Evolutionary conservation across 108 stramenopile species (phyloP), one percentile per base, ranked within the genome.

Genomic region (Fistulifera solaris): DNA sequence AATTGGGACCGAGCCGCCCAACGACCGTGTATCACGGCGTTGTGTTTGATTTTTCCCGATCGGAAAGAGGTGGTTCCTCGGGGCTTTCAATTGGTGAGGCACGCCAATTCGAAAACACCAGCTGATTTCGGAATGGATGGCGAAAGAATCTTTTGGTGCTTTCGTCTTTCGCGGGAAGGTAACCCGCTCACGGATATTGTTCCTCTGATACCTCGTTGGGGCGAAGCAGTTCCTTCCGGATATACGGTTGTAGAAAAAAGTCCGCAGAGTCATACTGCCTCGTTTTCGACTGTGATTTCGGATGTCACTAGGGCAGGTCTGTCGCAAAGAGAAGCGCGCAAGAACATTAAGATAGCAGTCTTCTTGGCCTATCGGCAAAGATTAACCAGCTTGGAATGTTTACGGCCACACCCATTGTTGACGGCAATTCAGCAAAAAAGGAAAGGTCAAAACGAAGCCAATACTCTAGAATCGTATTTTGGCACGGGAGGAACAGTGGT

Each of bases 1-100:
- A 84, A 77, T 56, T 92, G 90, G 90, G 86, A 92, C 66, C 50
- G 83, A 51, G 90, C 90, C 19, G 86, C 84, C 18, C 90, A 92
- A 48, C 61, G 90, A 27, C 90, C 90, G 14, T 87, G 86, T 55
- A 86, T 92, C 1, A 88, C 86, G 1, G 81, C 84, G 19, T 38
- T 92, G 21, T 65, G 80, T 21, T 59, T 92, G 14, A 79, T 92
- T 50, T 87, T 83, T 67, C 90, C 90, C 18, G 79, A 85, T 49
- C 57, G 80, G 45, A 73, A 81, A 44, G 90, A 92, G 62, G 83
- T 87, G 63, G 86, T 92, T 14, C 90, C 90, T 6, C 90, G 84
- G 12, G 90, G 90, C 6, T 92, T 83, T 72, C 77, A 75, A 61
- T 77, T 92, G 5, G 86, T 86, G 28, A 54, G 81, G 23, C 39